These are phyloP conservation scores for Chlamydomonas incerta DNA, from an alignment of 139 green algal genomes.

Conservation along the genomic window DNA sequence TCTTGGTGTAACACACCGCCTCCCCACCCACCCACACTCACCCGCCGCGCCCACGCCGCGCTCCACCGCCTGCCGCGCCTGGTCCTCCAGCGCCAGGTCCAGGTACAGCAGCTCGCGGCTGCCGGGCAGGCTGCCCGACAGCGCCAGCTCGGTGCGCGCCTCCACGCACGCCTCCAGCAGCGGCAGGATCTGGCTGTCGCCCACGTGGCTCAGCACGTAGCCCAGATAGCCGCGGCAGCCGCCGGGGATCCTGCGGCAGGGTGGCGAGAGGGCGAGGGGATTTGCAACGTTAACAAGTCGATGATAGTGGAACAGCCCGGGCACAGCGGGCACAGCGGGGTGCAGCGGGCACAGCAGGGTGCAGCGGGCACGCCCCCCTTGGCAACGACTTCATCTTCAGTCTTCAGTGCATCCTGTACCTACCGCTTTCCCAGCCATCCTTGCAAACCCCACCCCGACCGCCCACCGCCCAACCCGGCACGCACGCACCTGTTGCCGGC, in stretches of 20 bases:
- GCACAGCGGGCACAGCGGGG: no score
- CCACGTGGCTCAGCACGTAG: constrained; percentile 83
- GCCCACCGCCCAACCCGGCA: background rate
- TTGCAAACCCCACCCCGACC: no score
- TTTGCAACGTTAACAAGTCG: background rate
- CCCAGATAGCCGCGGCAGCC: constrained; percentile 83
- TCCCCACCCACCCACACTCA: background rate
- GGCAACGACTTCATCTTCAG: no score
- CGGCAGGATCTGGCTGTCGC: constrained; percentile 74
- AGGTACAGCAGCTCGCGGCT: constrained; percentile 95
- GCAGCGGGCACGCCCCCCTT: no score
- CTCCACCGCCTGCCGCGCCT: constrained; percentile 76
- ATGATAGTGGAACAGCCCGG: no score
- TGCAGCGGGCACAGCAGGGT: no score
- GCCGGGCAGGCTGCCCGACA: constrained; percentile 51
- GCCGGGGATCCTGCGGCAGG: constrained; percentile 58
- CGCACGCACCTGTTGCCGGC: constrained; percentile 53
- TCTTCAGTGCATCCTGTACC: no score
- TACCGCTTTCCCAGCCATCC: no score
- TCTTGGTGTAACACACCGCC: background rate
- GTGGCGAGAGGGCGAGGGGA: background rate
- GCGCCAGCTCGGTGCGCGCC: constrained; percentile 86
- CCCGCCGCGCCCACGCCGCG: constrained; percentile 53
- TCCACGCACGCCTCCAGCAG: constrained; percentile 94
- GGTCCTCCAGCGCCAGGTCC: constrained; percentile 95